Conservation (phyloP, 352 stramenopile species). For the Chrysophaeum taylorii region DNA sequence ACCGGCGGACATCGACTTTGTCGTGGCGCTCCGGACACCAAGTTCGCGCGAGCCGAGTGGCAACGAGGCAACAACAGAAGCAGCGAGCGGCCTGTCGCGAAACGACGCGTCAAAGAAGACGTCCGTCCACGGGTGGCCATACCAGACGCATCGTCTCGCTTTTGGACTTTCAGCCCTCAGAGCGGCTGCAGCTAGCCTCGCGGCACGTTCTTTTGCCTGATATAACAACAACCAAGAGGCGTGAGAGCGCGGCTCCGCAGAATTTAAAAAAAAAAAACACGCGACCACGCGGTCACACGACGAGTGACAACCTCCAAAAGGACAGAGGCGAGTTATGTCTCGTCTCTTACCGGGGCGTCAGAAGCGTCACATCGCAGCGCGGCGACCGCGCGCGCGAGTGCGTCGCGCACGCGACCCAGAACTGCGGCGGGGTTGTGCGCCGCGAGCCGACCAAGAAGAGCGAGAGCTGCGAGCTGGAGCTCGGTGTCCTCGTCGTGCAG, state of each 20-base stretch:
- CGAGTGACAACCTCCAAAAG: slow-evolving; percentile 4
- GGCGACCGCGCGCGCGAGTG: slow-evolving; percentile 85
- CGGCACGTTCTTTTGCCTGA: slow-evolving; percentile 26
- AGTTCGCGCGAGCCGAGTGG: slow-evolving; percentile 5
- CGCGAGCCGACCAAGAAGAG: slow-evolving; percentile 81
- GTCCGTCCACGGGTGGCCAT: too few species aligned
- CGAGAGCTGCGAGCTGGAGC: slow-evolving; percentile 77
- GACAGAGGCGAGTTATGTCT: slow-evolving; percentile 57
- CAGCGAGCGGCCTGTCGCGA: slow-evolving; percentile 24
- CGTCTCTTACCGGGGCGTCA: slow-evolving; percentile 69
- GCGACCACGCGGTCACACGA: too few species aligned
- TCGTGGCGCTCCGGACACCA: background rate
- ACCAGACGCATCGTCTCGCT: background rate
- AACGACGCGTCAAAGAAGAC: too few species aligned
- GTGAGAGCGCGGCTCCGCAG: background rate
- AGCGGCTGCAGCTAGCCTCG: background rate
- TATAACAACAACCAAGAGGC: slow-evolving; percentile 52
- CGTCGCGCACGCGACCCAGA: slow-evolving; percentile 77
- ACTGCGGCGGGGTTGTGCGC: slow-evolving; percentile 86
- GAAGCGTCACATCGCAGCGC: slow-evolving; percentile 77
- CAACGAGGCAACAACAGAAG: slow-evolving; percentile 28
- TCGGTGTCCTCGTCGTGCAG: slow-evolving; percentile 81
- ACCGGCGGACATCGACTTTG: too few species aligned
- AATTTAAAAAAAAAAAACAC: slow-evolving; percentile 9
- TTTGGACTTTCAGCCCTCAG: background rate